Evolutionary conservation across 768 basidiomycete genomes (phyloP), one percentile per base, ranked within the genome.

Genomic region (Royoungia palumana): DNA sequence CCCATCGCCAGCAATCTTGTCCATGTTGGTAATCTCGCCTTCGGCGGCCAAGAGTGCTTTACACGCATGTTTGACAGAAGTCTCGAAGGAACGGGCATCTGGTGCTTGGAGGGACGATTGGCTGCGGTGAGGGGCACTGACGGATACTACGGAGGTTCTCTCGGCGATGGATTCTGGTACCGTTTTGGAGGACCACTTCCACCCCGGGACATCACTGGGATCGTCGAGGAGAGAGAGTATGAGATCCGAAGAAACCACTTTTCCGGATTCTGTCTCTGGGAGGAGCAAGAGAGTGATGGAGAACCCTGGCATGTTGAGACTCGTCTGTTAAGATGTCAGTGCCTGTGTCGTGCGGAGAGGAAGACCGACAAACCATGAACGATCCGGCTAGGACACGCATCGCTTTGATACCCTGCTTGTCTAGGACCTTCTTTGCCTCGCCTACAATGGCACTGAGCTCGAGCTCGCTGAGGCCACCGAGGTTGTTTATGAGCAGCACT

Each of bases 301-400:
- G 65, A 94, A 89, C 3, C 93, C 93, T 25, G 91, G 89, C 89
- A 94, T 93, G 68, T 92, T 94, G 55, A 95, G 77, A 49, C 87
- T 89, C 20, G 90, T 93, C 91, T 86, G 30, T 58, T 8, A 40
- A 51, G 24, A 28, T 14, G 27, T 54, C 46, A 50, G 25, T 49
- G 35, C 11, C 25, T 10, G 14, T 20, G 41, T 27, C 22, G 13
- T 17, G 24, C 3, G 4, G 7, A 21, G 2, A 14, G 1, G 35
- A 17, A 41, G 24, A 20, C 20, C 13, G 38, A 66, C 74, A 35
- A 46, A 85, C 90, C 94, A 96, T 95, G 69, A 87, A 93, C 12
- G 87, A 85, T 3, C 94, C 94, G 11, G 81, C 74, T 9, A 94
- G 59, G 35, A 92, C 72, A 10, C 91, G 74, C 53, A 78, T 73